Evolutionary conservation across 2,329 filamentous ascomycete species (phyloP).

Genomic region (Huntiella abstrusa): DNA sequence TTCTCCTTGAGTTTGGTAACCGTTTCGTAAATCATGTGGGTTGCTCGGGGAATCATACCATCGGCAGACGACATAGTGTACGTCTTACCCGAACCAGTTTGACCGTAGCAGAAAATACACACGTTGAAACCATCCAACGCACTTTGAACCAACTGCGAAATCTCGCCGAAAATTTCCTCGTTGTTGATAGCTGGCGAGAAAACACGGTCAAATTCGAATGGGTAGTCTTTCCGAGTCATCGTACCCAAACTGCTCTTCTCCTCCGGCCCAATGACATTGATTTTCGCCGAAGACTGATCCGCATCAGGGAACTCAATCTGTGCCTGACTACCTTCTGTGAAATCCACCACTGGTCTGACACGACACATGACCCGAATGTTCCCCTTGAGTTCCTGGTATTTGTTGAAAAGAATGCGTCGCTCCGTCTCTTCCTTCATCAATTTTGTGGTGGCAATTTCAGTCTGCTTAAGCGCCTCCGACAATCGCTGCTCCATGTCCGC

Average conservation of each 20-base stretch:
- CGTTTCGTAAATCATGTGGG: slow-evolving; percentile 82
- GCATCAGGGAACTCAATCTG: slow-evolving; percentile 58
- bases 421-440: slow-evolving; percentile 81
- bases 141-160: slow-evolving; percentile 89
- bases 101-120: slow-evolving; percentile 96
- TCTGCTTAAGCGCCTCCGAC: slow-evolving; percentile 53
- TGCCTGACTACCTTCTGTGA: slow-evolving; percentile 45
- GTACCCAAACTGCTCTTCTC: slow-evolving; percentile 65
- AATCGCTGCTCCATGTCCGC: slow-evolving; percentile 63
- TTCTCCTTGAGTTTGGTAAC: slow-evolving; percentile 70
- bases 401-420: slow-evolving; percentile 83
- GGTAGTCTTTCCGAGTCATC: slow-evolving; percentile 57
- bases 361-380: slow-evolving; percentile 98
- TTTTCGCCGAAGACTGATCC: slow-evolving; percentile 69
- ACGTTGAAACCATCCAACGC: slow-evolving; percentile 96
- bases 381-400: slow-evolving; percentile 91
- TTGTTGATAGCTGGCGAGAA: slow-evolving; percentile 67
- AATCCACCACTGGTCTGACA: slow-evolving; percentile 54
- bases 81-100: slow-evolving; percentile 93
- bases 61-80: slow-evolving; percentile 83
- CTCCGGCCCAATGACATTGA: slow-evolving; percentile 65
- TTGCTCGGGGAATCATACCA: slow-evolving; percentile 89
- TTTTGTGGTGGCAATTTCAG: slow-evolving; percentile 57
- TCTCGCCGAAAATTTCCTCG: slow-evolving; percentile 80
- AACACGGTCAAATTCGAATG: slow-evolving; percentile 84